Conservation (phyloP, 306 rosid genomes). For the Fagus sylvatica region DNA sequence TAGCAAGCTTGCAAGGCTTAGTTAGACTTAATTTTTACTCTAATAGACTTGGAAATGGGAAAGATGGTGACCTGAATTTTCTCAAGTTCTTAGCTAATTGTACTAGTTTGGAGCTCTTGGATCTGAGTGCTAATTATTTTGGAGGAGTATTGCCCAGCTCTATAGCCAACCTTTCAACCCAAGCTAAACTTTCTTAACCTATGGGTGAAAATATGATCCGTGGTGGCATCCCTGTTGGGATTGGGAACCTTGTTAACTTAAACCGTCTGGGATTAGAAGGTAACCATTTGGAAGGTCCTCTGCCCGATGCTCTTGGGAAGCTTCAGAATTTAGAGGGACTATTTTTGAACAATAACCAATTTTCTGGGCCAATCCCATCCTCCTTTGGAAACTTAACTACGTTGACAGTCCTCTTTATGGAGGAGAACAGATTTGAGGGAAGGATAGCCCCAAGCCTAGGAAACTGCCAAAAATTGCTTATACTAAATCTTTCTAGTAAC, state of each 20-base stretch:
- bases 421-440: slow-evolving; percentile 38
- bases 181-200: slow-evolving; percentile 5
- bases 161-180: slow-evolving; percentile 33
- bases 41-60: slow-evolving; percentile 36
- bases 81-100: slow-evolving; percentile 37
- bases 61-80: slow-evolving; percentile 29
- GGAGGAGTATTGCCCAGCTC: slow-evolving; percentile 40
- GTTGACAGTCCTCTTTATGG: slow-evolving; percentile 20
- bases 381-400: slow-evolving; percentile 43
- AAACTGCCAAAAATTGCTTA: slow-evolving; percentile 24
- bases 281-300: slow-evolving; percentile 24
- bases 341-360: slow-evolving; percentile 18
- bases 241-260: slow-evolving; percentile 33
- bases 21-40: slow-evolving; percentile 24
- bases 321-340: slow-evolving; percentile 24
- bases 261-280: slow-evolving; percentile 17
- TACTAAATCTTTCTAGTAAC: slow-evolving; percentile 30
- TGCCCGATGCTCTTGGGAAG: slow-evolving; percentile 33
- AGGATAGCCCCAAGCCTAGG: slow-evolving; percentile 37
- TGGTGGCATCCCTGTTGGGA: slow-evolving; percentile 39
- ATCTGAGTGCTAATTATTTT: slow-evolving; percentile 22
- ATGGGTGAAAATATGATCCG: slow-evolving; percentile 14
- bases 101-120: slow-evolving; percentile 21
- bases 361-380: slow-evolving; percentile 38
- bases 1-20: slow-evolving; percentile 39